Evolutionary conservation across 1,139 yeast genomes (phyloP).

Genomic region (Kodamaea arcana): DNA sequence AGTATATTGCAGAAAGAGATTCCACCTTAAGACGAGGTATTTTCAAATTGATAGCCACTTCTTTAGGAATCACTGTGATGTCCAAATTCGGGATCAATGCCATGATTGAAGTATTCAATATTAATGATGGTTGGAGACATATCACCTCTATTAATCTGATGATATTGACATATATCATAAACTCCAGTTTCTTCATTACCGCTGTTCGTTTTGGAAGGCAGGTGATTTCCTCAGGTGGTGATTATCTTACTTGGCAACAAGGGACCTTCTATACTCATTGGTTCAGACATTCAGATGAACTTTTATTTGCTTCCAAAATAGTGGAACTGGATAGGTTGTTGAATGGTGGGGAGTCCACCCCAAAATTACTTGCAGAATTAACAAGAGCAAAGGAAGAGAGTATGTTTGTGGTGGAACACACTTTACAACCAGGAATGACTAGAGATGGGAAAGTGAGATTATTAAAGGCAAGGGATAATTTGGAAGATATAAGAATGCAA

Average conservation of each 20-base stretch:
- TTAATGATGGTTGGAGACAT: slow-evolving; percentile 37
- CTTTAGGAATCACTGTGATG: slow-evolving; percentile 33
- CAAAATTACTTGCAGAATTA: slow-evolving; percentile 36
- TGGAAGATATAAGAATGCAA: slow-evolving; percentile 55
- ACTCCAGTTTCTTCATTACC: slow-evolving; percentile 57
- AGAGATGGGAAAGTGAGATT: slow-evolving; percentile 41
- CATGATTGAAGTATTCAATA: slow-evolving; percentile 29
- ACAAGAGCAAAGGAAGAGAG: slow-evolving; percentile 28
- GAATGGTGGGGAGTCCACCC: slow-evolving; percentile 36
- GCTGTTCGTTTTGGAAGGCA: slow-evolving; percentile 57
- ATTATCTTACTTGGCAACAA: slow-evolving; percentile 55
- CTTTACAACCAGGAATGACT: slow-evolving; percentile 31
- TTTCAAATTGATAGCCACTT: slow-evolving; percentile 26
- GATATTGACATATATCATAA: slow-evolving; percentile 59
- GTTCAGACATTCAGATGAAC: slow-evolving; percentile 64
- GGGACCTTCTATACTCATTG: slow-evolving; percentile 66
- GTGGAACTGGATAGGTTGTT: slow-evolving; percentile 61
- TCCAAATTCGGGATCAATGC: slow-evolving; percentile 38
- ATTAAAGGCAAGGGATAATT: slow-evolving; percentile 38
- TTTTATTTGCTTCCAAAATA: slow-evolving; percentile 61
- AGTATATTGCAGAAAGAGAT: slow-evolving; percentile 37
- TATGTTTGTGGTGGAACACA: slow-evolving; percentile 21
- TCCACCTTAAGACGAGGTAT: slow-evolving; percentile 27
- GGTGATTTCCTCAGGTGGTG: slow-evolving; percentile 47
- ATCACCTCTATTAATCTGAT: slow-evolving; percentile 55